phyloP scores from a whole-genome alignment of 2,329 filamentous ascomycete genomes.

The Aspergillus unguis region DNA sequence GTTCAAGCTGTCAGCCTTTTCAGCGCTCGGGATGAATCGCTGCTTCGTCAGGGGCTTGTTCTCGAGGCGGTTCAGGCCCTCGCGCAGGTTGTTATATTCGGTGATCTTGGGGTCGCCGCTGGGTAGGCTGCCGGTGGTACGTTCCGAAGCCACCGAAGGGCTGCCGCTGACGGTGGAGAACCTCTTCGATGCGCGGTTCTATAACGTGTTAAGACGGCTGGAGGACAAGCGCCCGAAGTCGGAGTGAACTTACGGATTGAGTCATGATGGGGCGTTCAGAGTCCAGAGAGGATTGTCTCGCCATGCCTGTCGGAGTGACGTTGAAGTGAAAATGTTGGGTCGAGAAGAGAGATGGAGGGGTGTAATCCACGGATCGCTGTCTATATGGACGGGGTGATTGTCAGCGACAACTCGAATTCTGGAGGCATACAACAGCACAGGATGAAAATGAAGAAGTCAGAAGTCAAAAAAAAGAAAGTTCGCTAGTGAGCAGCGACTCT shows the following conservation, averaged over 20 bases:
- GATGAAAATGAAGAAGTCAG: background rate
- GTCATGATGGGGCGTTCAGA: constrained; percentile 57
- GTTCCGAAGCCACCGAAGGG: constrained; percentile 45
- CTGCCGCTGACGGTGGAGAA: constrained; percentile 52
- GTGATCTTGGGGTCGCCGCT: constrained; percentile 53
- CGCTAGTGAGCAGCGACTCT: background rate
- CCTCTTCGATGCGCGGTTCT: constrained; percentile 51
- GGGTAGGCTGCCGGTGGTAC: constrained; percentile 39
- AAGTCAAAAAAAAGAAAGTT: background rate
- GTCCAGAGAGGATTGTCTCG: constrained; percentile 47
- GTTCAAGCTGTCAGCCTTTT: constrained; percentile 77
- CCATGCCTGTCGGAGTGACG: constrained; percentile 23
- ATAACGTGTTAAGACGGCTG: constrained; percentile 18
- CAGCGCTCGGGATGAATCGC: constrained; percentile 71
- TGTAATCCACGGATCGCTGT: background rate
- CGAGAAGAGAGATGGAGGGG: background rate
- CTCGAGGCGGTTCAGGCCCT: constrained; percentile 80
- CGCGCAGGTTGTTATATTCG: constrained; percentile 72
- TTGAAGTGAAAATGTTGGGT: background rate
- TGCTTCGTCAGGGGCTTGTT: constrained; percentile 82
- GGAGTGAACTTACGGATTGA: constrained; percentile 44
- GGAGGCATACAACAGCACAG: background rate
- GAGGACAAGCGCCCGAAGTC: background rate
- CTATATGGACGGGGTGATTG: background rate
- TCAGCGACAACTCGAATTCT: constrained; percentile 1